Evolutionary conservation across 2,329 filamentous ascomycete species (phyloP), one percentile per base, ranked within the genome.

Genomic region (Xylariaceae sp.): DNA sequence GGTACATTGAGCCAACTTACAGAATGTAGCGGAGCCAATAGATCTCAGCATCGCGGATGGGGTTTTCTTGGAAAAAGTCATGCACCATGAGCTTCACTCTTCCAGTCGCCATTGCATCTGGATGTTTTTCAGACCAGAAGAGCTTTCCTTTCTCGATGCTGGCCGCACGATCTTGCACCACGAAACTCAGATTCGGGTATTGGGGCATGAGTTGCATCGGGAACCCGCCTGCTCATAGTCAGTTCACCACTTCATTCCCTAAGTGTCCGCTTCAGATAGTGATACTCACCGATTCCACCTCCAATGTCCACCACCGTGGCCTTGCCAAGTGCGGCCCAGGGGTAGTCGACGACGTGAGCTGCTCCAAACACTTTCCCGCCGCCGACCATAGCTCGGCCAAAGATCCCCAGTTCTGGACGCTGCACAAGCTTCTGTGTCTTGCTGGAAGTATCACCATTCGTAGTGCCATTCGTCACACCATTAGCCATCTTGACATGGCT

Each of bases 141-240:
- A 10, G 17, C 48, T 50, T 9, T 5, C 48, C 48, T 30, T 18
- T 30, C 9, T 50, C 18, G 18, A 50, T 18, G 48, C 9, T 50
- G 48, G 18, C 48, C 0, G 62, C 60, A 0, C 73, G 70, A 60
- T 77, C 75, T 58, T 77, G 70, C 2, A 77, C 59, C 8, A 76
- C 64, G 39, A 75, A 70, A 0, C 67, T 72, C 5, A 76, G 65
- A 2, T 70, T 55, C 1, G 72, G 71, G 53, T 74, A 74, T 2
- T 72, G 48, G 5, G 62, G 66, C 2, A 66, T 68, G 2, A 76
- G 66, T 55, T 73, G 72, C 30, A 73, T 63, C 35, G 61, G 66
- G 60, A 74, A 73, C 13, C 66, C 66, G 62, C 56, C 73, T 72
- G 39, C 35, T 34, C 15, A 34, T 23, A 17, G n/a, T 47, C 23